Evolutionary conservation across 176 grass and related monocot genomes (phyloP), one percentile per base, ranked within the genome.

Genomic region (Tillandsia leiboldiana): DNA sequence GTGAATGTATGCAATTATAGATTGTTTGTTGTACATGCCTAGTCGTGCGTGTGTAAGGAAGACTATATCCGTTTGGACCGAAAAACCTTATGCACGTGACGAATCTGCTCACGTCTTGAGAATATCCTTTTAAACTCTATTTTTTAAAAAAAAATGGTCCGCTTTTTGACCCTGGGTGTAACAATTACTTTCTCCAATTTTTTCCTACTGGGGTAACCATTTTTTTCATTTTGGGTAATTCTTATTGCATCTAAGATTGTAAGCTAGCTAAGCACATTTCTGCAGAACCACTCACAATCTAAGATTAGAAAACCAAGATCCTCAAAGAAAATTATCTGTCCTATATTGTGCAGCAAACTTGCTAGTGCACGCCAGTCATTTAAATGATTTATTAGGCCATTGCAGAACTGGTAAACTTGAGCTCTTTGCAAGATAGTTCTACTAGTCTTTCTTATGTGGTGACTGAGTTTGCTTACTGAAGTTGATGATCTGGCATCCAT

Each of bases 381-480:
- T 71, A 97, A 65, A 75, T 83, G 26, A 74, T 81, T 83, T 66
- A 87, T 51, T 54, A 97, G 73, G 51, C 87, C 82, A 79, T 90
- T 90, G 77, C 93, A 97, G 74, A 92, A 71, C 76, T 87, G 12
- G n/a, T n/a, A n/a, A n/a, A n/a, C n/a, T n/a, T n/a, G n/a, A n/a
- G n/a, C n/a, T n/a, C n/a, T n/a, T n/a, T n/a, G n/a, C n/a, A n/a
- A n/a, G n/a, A n/a, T n/a, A n/a, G n/a, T n/a, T n/a, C n/a, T n/a
- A n/a, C n/a, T n/a, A n/a, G n/a, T n/a, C n/a, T n/a, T n/a, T n/a
- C n/a, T n/a, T n/a, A n/a, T n/a, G n/a, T n/a, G n/a, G n/a, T n/a
- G n/a, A n/a, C n/a, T n/a, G n/a, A 97, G 77, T 82, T 74, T 97
- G 53, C 84, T 97, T 72, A 92, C 83, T 7, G 86, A 92, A 70